Conservation (phyloP, 2,329 filamentous ascomycete genomes). For the Fusarium secorum region DNA sequence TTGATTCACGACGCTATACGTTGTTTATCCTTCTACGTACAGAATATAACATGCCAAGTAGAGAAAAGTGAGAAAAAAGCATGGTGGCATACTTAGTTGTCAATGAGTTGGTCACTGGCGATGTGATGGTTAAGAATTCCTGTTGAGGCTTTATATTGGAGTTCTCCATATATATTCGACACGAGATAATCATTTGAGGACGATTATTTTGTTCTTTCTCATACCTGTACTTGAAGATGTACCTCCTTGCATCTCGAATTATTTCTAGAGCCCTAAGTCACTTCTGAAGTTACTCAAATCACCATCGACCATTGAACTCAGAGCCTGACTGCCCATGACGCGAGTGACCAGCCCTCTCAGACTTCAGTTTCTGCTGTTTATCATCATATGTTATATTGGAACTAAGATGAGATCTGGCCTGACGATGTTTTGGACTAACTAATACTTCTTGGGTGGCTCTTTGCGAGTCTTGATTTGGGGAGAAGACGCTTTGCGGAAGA, state of each 20-base stretch:
- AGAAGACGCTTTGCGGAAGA: neutral
- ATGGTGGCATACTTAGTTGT: neutral
- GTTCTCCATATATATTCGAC: no score
- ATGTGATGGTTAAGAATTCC: no score
- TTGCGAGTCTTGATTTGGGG: neutral
- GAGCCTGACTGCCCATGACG: neutral
- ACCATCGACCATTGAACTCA: neutral
- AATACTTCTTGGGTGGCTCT: neutral
- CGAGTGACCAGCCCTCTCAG: accelerated
- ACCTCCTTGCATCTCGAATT: neutral
- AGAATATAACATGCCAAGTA: accelerated
- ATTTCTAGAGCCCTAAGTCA: no score
- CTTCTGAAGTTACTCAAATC: neutral
- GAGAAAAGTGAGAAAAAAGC: neutral
- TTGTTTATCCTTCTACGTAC: accelerated
- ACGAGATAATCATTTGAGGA: no score
- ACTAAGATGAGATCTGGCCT: neutral
- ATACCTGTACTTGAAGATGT: no score
- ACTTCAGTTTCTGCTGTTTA: neutral
- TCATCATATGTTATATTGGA: neutral
- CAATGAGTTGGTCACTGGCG: neutral
- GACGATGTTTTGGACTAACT: neutral
- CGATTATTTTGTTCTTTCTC: no score
- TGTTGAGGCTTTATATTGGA: no score
- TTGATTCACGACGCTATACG: accelerated